Evolutionary conservation across 2,329 filamentous ascomycete species (phyloP).

Genomic region (Hymenoscyphus fructigenus): DNA sequence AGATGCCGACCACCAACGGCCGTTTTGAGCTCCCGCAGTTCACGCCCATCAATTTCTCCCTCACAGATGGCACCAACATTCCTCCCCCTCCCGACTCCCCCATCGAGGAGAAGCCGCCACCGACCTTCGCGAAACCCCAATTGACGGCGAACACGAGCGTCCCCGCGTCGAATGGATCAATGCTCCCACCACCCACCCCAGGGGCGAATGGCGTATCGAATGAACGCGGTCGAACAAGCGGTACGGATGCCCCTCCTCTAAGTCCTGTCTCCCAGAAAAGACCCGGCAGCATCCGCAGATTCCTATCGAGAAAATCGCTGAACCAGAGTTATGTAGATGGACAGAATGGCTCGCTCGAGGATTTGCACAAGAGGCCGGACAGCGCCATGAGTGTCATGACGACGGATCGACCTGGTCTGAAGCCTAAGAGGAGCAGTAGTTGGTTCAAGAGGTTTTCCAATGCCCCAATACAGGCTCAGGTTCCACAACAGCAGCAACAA

Average conservation of each 20-base stretch:
- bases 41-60: constrained; percentile 34
- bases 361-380: constrained; percentile 32
- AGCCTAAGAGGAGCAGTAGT: constrained; percentile 32
- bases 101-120: constrained; percentile 33
- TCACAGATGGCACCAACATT: constrained; percentile 39
- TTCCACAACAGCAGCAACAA: not conserved
- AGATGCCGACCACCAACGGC: constrained; percentile 24
- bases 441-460: constrained; percentile 35
- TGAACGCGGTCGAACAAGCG: constrained; percentile 24
- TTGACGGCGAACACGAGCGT: not conserved
- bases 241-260: constrained; percentile 24
- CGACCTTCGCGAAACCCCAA: constrained; percentile 18
- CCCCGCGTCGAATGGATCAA: constrained; percentile 4
- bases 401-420: constrained; percentile 23
- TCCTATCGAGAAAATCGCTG: constrained; percentile 39
- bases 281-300: constrained; percentile 39
- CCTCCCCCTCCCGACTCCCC: constrained; percentile 38
- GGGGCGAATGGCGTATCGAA: constrained; percentile 13
- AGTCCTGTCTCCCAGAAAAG: constrained; percentile 33
- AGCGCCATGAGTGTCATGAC: constrained; percentile 31
- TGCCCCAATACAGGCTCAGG: not conserved
- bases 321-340: constrained; percentile 36
- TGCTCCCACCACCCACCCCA: constrained; percentile 7
- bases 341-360: constrained; percentile 29
- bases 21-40: constrained; percentile 35